phyloP scores from a whole-genome alignment of 2,329 filamentous ascomycete species.

The Helotiales sp. region DNA sequence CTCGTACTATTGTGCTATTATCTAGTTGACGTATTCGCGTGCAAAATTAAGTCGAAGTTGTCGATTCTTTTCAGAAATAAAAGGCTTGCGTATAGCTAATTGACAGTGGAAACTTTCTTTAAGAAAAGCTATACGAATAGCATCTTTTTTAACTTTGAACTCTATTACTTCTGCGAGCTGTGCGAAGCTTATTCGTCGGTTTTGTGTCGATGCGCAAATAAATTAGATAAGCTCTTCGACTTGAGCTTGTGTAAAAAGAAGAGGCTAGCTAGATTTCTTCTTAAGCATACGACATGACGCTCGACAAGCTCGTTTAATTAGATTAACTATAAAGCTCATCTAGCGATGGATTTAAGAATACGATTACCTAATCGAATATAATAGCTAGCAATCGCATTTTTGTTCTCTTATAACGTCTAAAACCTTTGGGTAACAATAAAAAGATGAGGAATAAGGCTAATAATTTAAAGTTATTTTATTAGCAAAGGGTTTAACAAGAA shows the following conservation, averaged over 20 bases:
- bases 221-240: slow-evolving; percentile 27
- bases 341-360: too few relatives aligned
- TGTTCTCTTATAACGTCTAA: too few relatives aligned
- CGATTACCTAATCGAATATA: too few relatives aligned
- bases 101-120: slow-evolving; percentile 23
- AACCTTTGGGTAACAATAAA: too few relatives aligned
- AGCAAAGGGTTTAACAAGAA: too few relatives aligned
- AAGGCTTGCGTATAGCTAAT: slow-evolving; percentile 25
- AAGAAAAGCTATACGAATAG: slow-evolving; percentile 22
- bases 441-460: too few relatives aligned
- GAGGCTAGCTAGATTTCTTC: slow-evolving; percentile 16
- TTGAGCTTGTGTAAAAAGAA: slow-evolving; percentile 30
- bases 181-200: slow-evolving; percentile 20
- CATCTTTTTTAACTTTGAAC: slow-evolving; percentile 25
- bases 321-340: too few relatives aligned
- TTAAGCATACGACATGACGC: slow-evolving; percentile 8
- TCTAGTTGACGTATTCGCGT: slow-evolving; percentile 12
- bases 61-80: slow-evolving; percentile 20
- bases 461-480: too few relatives aligned
- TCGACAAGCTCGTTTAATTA: not conserved
- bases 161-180: slow-evolving; percentile 17
- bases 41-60: slow-evolving; percentile 9
- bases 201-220: slow-evolving; percentile 18
- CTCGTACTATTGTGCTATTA: slow-evolving; percentile 17
- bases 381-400: too few relatives aligned